Evolutionary conservation across 192 early-diverging fungal species (phyloP), one percentile per base, ranked within the genome.

Genomic region (Linnemannia schmuckeri): DNA sequence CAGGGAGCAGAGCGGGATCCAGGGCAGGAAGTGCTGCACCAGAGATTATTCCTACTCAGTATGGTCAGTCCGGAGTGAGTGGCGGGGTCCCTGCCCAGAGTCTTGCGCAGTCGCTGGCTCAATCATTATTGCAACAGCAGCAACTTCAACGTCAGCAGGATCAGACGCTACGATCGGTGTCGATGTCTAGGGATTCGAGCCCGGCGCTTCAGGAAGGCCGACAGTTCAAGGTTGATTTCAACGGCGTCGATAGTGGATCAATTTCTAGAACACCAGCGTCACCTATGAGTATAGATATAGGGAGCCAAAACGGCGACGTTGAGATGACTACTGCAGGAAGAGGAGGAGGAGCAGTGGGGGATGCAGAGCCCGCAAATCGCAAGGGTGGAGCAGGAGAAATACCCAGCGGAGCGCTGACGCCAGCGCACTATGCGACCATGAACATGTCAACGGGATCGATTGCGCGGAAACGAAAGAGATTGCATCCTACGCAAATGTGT

Each of bases 401-500:
- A 33, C 63, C 78, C 1, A 52, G 66, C 18, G 76, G 84, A 27
- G 72, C 84, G 8, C 47, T 77, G 20, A 86, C 84, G 6, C 84
- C 84, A 44, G 79, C 74, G n/a, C 70, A 77, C 18, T 80, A 69
- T 46, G 47, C 70, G 0, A 78, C 82, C 1, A 74, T 79, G 72
- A 69, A 76, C 54, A 81, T 86, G 84, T 86, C 84, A 30, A 74
- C 79, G 17, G 79, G 75, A 68, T 86, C 79, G 3, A 81, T 80
- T 17, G 83, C 84, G 2, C 85, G 85, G 27, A 87, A 87, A 55
- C 71, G 85, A 10, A 87, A 81, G 54, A 61, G 70, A 22, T 20
- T 87, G 15, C 85, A 81, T n/a, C 80, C 79, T 1, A n/a, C 76
- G 17, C 85, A 89, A 41, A 88, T 92, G 79, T 85, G 89, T 46